A percentile compares a stretch with the other conserved stretches of the same genome.
Conservation (phyloP, 202 grass and related monocot species). For the Musa balbisiana region DNA sequence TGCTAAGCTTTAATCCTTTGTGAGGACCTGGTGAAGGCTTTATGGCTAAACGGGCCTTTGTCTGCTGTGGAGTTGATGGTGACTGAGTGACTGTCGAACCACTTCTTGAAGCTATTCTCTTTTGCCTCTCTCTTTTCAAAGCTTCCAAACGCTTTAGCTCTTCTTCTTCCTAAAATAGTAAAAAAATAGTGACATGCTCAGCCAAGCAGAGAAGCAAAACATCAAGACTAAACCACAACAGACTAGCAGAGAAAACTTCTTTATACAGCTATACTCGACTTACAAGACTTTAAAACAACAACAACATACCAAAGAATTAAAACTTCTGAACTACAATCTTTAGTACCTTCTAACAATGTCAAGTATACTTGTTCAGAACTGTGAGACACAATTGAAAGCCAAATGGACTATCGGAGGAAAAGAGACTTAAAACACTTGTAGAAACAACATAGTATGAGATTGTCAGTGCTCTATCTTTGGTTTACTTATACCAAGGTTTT, state of each 20-base stretch:
- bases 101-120: conserved; percentile 72
- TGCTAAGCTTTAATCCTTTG: conserved; percentile 76
- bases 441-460: neutral
- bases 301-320: neutral
- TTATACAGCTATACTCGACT: neutral
- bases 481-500: conserved; percentile 17
- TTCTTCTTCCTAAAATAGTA: conserved; percentile 70
- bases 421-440: neutral
- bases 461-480: neutral
- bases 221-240: no score
- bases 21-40: conserved; percentile 43
- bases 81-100: conserved; percentile 29
- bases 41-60: conserved; percentile 41
- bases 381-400: conserved; percentile 1
- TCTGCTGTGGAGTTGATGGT: conserved; percentile 27
- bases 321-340: conserved; percentile 7
- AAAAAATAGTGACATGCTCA: conserved; percentile 6
- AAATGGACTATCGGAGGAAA: neutral
- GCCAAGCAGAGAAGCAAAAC: neutral
- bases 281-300: neutral
- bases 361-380: neutral
- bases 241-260: neutral
- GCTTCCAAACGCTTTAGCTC: conserved; percentile 74
- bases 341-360: neutral
- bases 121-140: conserved; percentile 89